Percentiles rank a stretch among this genome's conserved stretches.
Conservation (phyloP, 2,329 filamentous ascomycete genomes). For the Xylaria sp. region DNA sequence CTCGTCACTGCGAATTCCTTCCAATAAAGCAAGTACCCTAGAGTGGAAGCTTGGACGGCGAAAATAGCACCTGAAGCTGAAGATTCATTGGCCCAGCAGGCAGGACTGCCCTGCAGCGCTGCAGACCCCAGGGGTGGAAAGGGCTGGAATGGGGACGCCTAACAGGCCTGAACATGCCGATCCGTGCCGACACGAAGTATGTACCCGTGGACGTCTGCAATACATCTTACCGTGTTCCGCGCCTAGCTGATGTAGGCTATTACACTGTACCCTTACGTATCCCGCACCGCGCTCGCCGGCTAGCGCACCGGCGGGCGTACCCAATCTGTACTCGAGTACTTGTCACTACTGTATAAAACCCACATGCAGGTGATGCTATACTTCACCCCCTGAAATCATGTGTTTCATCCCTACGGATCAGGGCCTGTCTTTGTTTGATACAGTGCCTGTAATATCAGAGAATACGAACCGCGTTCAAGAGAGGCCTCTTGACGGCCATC, state of each 20-base stretch:
- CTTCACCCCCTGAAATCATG: slow-evolving; percentile 10
- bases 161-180: neutral
- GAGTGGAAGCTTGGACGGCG: slow-evolving; percentile 20
- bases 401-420: slow-evolving; percentile 26
- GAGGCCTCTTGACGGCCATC: neutral
- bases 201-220: too few species aligned
- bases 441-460: neutral
- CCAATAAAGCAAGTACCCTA: slow-evolving; percentile 18
- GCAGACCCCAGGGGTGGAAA: slow-evolving; percentile 19
- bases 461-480: neutral
- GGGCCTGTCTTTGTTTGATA: slow-evolving; percentile 15
- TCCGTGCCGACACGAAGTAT: neutral
- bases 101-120: slow-evolving; percentile 11
- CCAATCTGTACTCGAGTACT: neutral
- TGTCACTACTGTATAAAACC: neutral
- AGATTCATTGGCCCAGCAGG: slow-evolving; percentile 18
- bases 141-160: neutral
- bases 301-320: too few species aligned
- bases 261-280: neutral
- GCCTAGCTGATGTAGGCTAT: neutral
- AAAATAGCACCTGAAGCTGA: slow-evolving; percentile 21
- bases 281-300: neutral
- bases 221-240: neutral
- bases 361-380: neutral
- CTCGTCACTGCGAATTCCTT: slow-evolving; percentile 20